A percentile compares a stretch with the other conserved stretches of the same genome.
phyloP scores from a whole-genome alignment of 768 basidiomycete genomes.

The Suillus variegatus region DNA sequence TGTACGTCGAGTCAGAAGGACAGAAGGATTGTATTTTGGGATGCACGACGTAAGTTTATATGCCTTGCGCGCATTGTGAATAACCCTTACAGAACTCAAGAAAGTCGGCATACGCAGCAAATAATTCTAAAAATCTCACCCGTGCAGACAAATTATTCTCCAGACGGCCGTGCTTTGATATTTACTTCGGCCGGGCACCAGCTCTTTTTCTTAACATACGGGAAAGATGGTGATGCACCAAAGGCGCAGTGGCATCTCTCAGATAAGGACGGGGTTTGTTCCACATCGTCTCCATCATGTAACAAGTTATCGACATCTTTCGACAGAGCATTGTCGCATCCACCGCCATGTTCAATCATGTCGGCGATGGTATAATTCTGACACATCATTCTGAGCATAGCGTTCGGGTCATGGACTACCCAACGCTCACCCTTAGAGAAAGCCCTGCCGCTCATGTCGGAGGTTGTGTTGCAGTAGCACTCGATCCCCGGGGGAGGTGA shows the following conservation, averaged over 20 bases:
- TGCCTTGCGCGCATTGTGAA: neutral
- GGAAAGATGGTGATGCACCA: conserved; percentile 51
- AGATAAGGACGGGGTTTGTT: conserved; percentile 31
- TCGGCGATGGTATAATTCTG: conserved; percentile 69
- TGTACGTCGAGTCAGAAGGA: conserved; percentile 81
- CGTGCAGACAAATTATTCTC: conserved; percentile 67
- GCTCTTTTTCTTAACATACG: conserved; percentile 60
- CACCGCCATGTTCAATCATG: conserved; percentile 74
- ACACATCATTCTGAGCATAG: conserved; percentile 65
- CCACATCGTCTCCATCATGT: neutral
- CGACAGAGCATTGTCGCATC: conserved; percentile 52
- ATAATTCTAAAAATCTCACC: conserved; percentile 60
- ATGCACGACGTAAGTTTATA: conserved; percentile 66
- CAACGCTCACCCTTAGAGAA: conserved; percentile 57
- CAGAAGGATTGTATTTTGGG: conserved; percentile 78
- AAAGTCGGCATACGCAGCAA: conserved; percentile 70
- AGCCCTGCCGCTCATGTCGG: conserved; percentile 76
- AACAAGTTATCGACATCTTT: neutral
- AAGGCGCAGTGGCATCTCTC: conserved; percentile 53
- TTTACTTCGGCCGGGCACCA: conserved; percentile 63
- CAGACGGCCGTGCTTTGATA: conserved; percentile 66
- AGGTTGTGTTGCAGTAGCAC: conserved; percentile 73
- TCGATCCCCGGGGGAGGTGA: conserved; percentile 79
- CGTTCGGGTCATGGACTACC: conserved; percentile 70
- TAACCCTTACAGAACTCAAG: conserved; percentile 37